These are phyloP conservation scores for Fusarium sp. DNA, from an alignment of 2,329 filamentous ascomycete species.

Conservation along the genomic window DNA sequence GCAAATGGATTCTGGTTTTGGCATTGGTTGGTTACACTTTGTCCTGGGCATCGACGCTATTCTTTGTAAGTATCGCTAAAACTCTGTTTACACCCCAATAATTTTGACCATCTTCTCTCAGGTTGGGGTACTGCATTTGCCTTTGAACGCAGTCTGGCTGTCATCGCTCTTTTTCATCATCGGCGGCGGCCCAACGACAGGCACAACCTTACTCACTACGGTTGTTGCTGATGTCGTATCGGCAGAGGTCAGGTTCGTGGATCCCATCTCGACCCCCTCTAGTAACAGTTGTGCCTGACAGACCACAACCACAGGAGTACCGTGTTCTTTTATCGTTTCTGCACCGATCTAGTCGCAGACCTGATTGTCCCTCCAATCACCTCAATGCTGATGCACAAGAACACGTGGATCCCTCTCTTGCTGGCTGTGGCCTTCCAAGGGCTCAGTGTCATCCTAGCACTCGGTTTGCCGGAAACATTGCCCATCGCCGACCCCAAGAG, in stretches of 20 bases:
- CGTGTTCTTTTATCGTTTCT: slow-evolving; percentile 7
- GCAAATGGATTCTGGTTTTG: slow-evolving; percentile 6
- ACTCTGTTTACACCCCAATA: neutral
- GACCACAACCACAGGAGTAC: neutral
- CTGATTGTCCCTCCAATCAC: slow-evolving; percentile 1
- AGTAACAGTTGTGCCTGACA: neutral
- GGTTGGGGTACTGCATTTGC: neutral
- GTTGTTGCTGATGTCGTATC: slow-evolving; percentile 10
- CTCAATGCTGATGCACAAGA: slow-evolving; percentile 6
- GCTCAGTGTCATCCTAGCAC: slow-evolving; percentile 3
- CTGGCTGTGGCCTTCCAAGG: slow-evolving; percentile 4
- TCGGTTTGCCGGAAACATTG: neutral
- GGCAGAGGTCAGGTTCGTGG: neutral
- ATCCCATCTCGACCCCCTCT: neutral
- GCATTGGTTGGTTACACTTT: slow-evolving; percentile 5
- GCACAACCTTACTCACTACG: slow-evolving; percentile 7
- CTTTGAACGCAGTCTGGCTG: slow-evolving; percentile 1
- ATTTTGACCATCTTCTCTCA: neutral
- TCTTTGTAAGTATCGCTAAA: neutral
- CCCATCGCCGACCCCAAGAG: neutral
- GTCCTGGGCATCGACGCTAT: neutral
- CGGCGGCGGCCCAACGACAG: slow-evolving; percentile 1
- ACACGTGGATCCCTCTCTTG: slow-evolving; percentile 4
- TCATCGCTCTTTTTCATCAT: slow-evolving; percentile 6
- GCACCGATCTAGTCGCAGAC: slow-evolving; percentile 6